These are phyloP conservation scores for Hymenoscyphus linearis DNA, from an alignment of 2,329 filamentous ascomycete genomes.

Conservation along the genomic window DNA sequence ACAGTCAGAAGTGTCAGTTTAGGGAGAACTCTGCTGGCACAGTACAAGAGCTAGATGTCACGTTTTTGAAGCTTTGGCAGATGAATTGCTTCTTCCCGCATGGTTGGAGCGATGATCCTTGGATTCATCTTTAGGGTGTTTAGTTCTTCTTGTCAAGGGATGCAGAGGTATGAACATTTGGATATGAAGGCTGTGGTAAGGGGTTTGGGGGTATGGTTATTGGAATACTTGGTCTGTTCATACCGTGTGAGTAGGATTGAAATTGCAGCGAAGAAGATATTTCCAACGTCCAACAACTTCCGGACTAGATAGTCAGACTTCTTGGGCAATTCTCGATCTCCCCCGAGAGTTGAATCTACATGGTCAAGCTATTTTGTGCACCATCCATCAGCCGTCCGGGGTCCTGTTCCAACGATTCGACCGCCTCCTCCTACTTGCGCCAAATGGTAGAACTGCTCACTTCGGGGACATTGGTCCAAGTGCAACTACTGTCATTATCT, in stretches of 20 bases:
- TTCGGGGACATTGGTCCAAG: conserved; percentile 72
- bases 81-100: neutral
- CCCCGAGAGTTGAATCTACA: conserved; percentile 81
- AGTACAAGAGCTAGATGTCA: neutral
- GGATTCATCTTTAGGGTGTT: neutral
- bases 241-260: too few relatives aligned
- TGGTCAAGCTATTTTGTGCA: conserved; percentile 87
- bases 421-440: conserved; percentile 7
- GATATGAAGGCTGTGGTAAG: neutral
- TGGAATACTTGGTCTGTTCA: too few relatives aligned
- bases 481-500: conserved; percentile 59
- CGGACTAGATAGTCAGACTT: conserved; percentile 85
- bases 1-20: neutral
- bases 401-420: conserved; percentile 8
- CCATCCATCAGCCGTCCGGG: conserved; percentile 71
- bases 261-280: too few relatives aligned
- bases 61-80: neutral
- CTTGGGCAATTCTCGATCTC: conserved; percentile 85
- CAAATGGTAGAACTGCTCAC: conserved; percentile 64
- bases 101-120: neutral
- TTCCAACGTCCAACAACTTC: too few relatives aligned
- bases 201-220: neutral
- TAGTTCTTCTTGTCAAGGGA: neutral
- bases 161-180: neutral
- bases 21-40: too few relatives aligned